Percentiles rank a stretch among this genome's conserved stretches.
These are phyloP conservation scores for Fusarium sacchari DNA, from an alignment of 2,329 filamentous ascomycete genomes.

Conservation along the genomic window DNA sequence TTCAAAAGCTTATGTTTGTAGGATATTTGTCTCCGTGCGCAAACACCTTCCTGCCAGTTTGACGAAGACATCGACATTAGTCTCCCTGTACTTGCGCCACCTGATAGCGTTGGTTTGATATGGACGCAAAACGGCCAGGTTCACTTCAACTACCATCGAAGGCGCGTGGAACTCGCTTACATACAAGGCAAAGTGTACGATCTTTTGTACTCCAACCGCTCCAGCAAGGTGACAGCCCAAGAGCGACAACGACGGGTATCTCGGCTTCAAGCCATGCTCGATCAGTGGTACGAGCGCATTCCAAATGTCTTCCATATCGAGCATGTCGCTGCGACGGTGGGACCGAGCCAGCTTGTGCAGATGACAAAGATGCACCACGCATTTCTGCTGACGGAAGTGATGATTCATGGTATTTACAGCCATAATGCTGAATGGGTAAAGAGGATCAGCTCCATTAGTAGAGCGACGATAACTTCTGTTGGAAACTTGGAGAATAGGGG, in stretches of 20 bases:
- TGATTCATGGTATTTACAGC: slow-evolving; percentile 54
- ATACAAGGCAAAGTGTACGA: slow-evolving; percentile 56
- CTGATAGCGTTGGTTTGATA: slow-evolving; percentile 49
- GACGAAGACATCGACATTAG: slow-evolving; percentile 55
- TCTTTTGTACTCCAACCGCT: slow-evolving; percentile 48
- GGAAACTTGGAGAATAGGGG: slow-evolving; percentile 22
- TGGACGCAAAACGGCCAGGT: slow-evolving; percentile 48
- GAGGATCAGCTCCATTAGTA: slow-evolving; percentile 44
- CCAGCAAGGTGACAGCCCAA: slow-evolving; percentile 41
- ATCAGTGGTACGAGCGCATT: slow-evolving; percentile 50
- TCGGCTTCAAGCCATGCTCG: slow-evolving; percentile 47
- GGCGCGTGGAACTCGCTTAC: slow-evolving; percentile 53
- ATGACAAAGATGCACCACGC: slow-evolving; percentile 53
- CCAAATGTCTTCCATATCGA: slow-evolving; percentile 49
- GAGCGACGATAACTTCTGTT: slow-evolving; percentile 32
- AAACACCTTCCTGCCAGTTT: slow-evolving; percentile 51
- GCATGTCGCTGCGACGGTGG: slow-evolving; percentile 44
- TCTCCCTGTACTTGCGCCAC: slow-evolving; percentile 45
- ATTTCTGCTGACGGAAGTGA: slow-evolving; percentile 50
- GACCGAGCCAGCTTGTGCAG: slow-evolving; percentile 45
- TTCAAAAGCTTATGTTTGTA: not conserved
- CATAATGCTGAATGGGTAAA: slow-evolving; percentile 51
- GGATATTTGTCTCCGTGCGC: slow-evolving; percentile 50
- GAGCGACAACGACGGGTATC: slow-evolving; percentile 46
- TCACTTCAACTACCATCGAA: slow-evolving; percentile 52